Percentiles rank a stretch among this genome's conserved stretches.
Conservation (phyloP, 805 yeast species). For the Teunomyces panamensis region DNA sequence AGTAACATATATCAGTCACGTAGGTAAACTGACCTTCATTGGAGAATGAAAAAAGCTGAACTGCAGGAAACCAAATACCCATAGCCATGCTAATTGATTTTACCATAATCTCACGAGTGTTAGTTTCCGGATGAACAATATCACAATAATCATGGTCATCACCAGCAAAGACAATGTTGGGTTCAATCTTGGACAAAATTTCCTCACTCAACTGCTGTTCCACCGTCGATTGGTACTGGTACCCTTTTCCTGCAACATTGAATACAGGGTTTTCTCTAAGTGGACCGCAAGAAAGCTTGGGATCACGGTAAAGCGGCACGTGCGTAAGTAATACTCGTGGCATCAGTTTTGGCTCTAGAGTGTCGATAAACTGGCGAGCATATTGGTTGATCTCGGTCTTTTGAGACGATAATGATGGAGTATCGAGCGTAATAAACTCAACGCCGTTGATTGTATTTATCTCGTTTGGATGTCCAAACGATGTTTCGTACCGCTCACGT, state of each 20-base stretch:
- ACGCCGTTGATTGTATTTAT: conserved; percentile 26
- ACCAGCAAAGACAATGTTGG: conserved; percentile 22
- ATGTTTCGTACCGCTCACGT: conserved; percentile 25
- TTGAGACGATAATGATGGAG: conserved; percentile 17
- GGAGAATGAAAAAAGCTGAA: conserved; percentile 33
- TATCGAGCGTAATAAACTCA: conserved; percentile 24
- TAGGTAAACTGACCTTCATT: conserved; percentile 16
- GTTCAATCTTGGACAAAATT: conserved; percentile 15
- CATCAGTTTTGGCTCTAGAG: conserved; percentile 1
- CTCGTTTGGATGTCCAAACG: conserved; percentile 33
- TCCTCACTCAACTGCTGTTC: conserved; percentile 13
- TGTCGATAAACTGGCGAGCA: conserved; percentile 13
- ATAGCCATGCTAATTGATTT: conserved; percentile 91
- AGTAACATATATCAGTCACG: conserved; percentile 42
- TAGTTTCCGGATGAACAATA: conserved; percentile 46
- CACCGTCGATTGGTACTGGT: conserved; percentile 25
- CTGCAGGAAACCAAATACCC: conserved; percentile 64
- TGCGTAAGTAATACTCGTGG: conserved; percentile 24
- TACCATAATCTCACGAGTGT: conserved; percentile 66
- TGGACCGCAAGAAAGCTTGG: conserved; percentile 18
- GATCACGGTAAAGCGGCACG: conserved; percentile 22
- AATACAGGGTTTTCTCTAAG: conserved; percentile 15
- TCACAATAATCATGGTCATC: conserved; percentile 79
- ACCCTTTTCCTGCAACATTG: conserved; percentile 16
- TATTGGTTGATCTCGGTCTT: conserved; percentile 10